Conservation (phyloP, 2,329 filamentous ascomycete species). For the Pseudogymnoascus sp. region DNA sequence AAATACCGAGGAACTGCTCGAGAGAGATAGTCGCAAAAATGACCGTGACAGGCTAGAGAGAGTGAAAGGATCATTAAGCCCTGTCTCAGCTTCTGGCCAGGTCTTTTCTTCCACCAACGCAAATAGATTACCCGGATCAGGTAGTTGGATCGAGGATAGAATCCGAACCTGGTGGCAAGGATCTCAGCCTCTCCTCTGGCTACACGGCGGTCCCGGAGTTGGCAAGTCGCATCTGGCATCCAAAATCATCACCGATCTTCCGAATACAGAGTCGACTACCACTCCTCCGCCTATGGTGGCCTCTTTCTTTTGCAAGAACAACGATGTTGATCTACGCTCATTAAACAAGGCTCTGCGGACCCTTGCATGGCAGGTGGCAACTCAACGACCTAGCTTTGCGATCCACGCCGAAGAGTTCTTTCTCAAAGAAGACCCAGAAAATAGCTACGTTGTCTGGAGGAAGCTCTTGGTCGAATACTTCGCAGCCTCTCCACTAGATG, state of each 20-base stretch:
- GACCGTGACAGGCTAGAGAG: background rate
- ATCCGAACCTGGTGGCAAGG: slow-evolving; percentile 6
- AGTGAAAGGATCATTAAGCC: background rate
- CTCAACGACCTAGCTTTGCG: background rate
- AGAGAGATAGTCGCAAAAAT: background rate
- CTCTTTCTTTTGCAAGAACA: slow-evolving; percentile 7
- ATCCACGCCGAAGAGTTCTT: background rate
- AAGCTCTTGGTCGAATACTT: background rate
- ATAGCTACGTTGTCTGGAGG: background rate
- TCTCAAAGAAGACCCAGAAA: background rate
- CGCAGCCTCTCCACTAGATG: background rate
- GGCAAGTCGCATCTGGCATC: slow-evolving; percentile 7
- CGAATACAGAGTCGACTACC: background rate
- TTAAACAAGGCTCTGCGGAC: slow-evolving; percentile 4
- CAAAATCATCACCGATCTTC: slow-evolving; percentile 3
- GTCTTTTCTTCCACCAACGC: background rate
- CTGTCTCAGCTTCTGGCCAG: background rate
- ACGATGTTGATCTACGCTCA: slow-evolving; percentile 6
- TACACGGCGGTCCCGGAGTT: slow-evolving; percentile 2
- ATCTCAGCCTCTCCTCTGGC: background rate
- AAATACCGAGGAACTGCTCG: background rate
- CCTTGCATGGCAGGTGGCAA: slow-evolving; percentile 2
- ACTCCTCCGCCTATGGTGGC: background rate
- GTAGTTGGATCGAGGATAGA: slow-evolving; percentile 4
- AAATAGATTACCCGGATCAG: slow-evolving; percentile 7